These are phyloP conservation scores for Sporothrix pallida DNA, from an alignment of 2,329 filamentous ascomycete genomes.

Conservation along the genomic window DNA sequence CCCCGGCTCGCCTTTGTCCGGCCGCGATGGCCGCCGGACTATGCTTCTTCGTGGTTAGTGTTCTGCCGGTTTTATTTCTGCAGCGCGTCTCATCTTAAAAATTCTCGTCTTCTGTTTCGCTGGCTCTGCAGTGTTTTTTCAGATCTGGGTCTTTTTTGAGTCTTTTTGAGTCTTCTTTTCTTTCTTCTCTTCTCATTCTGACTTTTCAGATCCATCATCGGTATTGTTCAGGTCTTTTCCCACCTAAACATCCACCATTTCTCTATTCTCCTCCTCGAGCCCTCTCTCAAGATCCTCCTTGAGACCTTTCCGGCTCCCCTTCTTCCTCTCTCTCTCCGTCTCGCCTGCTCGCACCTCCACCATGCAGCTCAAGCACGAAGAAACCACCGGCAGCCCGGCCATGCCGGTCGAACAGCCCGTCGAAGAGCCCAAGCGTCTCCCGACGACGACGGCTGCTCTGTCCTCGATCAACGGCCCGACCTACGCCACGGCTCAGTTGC, in stretches of 20 bases:
- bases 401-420: slow-evolving; percentile 26
- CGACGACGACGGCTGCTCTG: slow-evolving; percentile 56
- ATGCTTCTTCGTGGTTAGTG: slow-evolving; percentile 17
- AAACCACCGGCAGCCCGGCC: slow-evolving; percentile 38
- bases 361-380: slow-evolving; percentile 40
- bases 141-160: slow-evolving; percentile 11
- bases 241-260: neutral
- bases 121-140: neutral
- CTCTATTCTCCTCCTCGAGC: neutral
- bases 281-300: neutral
- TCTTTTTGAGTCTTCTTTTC: slow-evolving; percentile 14
- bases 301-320: neutral
- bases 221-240: neutral
- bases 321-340: neutral
- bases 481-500: slow-evolving; percentile 89
- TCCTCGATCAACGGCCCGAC: slow-evolving; percentile 79
- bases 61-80: slow-evolving; percentile 25
- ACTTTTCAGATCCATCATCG: neutral
- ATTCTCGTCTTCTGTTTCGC: slow-evolving; percentile 27
- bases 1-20: slow-evolving; percentile 26
- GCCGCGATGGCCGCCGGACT: slow-evolving; percentile 31
- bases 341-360: slow-evolving; percentile 12
- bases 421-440: slow-evolving; percentile 49
- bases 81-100: slow-evolving; percentile 26
- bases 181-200: neutral